Evolutionary conservation across 805 yeast genomes (phyloP).

Genomic region (Starmerella ratchasimensis): DNA sequence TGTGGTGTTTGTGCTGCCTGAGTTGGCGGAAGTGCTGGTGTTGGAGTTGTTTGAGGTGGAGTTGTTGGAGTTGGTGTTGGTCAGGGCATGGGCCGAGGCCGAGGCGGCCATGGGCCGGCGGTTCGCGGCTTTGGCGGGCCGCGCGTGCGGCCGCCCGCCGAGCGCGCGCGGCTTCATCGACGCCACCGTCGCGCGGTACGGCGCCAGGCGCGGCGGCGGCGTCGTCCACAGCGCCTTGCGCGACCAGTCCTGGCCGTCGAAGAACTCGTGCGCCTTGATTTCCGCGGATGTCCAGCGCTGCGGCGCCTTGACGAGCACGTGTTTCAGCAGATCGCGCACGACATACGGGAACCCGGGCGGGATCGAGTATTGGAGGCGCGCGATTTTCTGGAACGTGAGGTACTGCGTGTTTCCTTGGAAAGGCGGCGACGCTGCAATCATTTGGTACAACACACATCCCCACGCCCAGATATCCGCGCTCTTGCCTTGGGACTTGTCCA

Average conservation of each 20-base stretch:
- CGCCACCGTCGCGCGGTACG: conserved; percentile 24
- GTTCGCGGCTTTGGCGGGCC: neutral
- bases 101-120: neutral
- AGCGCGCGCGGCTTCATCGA: conserved; percentile 18
- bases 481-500: conserved; percentile 66
- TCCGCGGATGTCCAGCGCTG: conserved; percentile 43
- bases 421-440: conserved; percentile 75
- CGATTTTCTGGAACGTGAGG: conserved; percentile 77
- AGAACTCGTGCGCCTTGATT: conserved; percentile 61
- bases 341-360: conserved; percentile 50
- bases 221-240: conserved; percentile 54
- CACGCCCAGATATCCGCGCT: conserved; percentile 88
- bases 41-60: neutral
- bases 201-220: conserved; percentile 53
- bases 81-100: neutral
- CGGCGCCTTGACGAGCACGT: conserved; percentile 55
- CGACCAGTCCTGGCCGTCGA: conserved; percentile 56
- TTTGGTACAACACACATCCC: conserved; percentile 77
- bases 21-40: neutral
- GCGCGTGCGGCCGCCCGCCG: neutral
- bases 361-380: conserved; percentile 58
- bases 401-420: conserved; percentile 78
- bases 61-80: neutral
- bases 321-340: conserved; percentile 52
- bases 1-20: neutral